phyloP scores from a whole-genome alignment of 208 protist genomes.

The Trypanosoma melophagium region DNA sequence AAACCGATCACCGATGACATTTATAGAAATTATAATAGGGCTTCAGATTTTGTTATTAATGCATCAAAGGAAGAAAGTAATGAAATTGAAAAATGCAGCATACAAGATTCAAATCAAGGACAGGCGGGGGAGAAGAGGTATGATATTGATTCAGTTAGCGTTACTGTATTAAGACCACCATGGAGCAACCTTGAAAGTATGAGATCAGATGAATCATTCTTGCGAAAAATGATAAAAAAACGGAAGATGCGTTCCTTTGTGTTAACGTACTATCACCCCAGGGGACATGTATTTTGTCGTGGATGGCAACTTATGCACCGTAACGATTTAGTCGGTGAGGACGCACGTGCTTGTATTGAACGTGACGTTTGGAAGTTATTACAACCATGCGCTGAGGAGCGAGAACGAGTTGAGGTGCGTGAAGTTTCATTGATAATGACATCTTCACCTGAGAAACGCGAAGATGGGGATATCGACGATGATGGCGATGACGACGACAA shows the following conservation, averaged over 20 bases:
- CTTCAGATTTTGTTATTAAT: neutral
- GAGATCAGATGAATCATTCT: no score
- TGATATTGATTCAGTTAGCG: no score
- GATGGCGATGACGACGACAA: neutral
- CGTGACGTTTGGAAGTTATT: conserved; percentile 42
- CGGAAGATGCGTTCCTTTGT: conserved; percentile 26
- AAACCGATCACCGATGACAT: neutral
- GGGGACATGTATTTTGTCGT: conserved; percentile 66
- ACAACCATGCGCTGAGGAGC: conserved; percentile 22
- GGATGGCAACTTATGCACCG: conserved; percentile 38
- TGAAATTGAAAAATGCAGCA: neutral
- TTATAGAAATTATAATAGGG: neutral
- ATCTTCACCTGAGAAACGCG: neutral
- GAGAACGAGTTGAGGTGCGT: conserved; percentile 18
- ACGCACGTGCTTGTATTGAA: conserved; percentile 41
- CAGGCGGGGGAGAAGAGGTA: no score
- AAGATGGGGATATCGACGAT: neutral
- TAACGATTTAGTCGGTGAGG: conserved; percentile 14
- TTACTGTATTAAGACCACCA: no score
- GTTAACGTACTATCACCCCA: conserved; percentile 60
- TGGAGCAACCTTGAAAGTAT: no score
- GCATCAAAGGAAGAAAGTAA: neutral
- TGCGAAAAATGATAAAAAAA: neutral
- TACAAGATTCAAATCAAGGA: no score
- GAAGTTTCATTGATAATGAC: conserved; percentile 18